Evolutionary conservation across 1,284 basidiomycete genomes (phyloP), one percentile per base, ranked within the genome.

Genomic region (Malassezia globosa): DNA sequence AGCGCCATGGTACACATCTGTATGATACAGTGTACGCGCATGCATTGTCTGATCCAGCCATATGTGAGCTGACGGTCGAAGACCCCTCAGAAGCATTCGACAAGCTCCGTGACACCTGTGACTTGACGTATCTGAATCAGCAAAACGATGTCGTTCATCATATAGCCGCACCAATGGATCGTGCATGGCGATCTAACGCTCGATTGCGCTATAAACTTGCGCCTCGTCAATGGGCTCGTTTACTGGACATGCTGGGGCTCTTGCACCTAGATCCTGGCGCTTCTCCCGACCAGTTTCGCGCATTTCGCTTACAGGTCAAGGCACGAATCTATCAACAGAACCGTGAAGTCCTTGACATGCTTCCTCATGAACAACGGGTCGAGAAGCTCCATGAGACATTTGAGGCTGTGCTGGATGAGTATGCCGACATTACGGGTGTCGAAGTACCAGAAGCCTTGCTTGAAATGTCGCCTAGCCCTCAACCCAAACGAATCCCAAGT

Each of bases 11-110:
- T 13, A 46, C 51, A 2, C 54, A 83, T 52, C 80, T 97, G 10
- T 97, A 96, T 76, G 80, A 76, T 24, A 80, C 87, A 1, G 83
- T 92, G 37, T 92, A 90, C 74, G 78, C 82, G 63, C 79, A 85
- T 66, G 78, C 85, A 42, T 73, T 86, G 29, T 74, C 77, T 6
- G 78, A 81, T 33, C 74, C 81, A 0, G 75, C 79, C 36, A 81
- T 95, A 26, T 81, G 83, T 8, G 92, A 97, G 72, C 76, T 97
- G 44, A 95, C 89, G 0, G 85, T 97, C 18, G 92, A 97, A 75
- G 92, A 97, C 70, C 92, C 92, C 0, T 87, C 87, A 0, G 92
- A 97, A 73, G 84, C 85, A 7, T 92, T 94, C 66, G 89, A 94
- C 69, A 87, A 94, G 66, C 77, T 97, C 46, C 79, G 92, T 27